phyloP scores from a whole-genome alignment of 2,329 filamentous ascomycete species.

The Cytospora piceae region DNA sequence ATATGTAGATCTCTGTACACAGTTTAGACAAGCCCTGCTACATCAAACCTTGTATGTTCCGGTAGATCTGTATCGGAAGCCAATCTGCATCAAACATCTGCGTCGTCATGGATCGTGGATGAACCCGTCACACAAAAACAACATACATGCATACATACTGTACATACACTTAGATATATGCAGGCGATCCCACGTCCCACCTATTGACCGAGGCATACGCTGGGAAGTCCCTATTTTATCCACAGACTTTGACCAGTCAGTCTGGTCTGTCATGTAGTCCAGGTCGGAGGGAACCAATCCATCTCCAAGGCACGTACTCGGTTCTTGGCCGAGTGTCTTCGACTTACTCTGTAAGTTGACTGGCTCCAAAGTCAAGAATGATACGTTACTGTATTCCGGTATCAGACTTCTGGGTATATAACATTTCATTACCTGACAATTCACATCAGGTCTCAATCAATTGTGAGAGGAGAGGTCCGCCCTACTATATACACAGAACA shows the following conservation, averaged over 20 bases:
- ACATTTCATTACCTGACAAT: slow-evolving; percentile 5
- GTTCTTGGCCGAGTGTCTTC: not conserved
- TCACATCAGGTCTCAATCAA: slow-evolving; percentile 17
- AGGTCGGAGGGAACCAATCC: not conserved
- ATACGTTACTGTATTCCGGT: not conserved
- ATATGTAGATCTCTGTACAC: not conserved
- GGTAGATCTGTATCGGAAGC: not conserved
- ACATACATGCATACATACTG: not conserved
- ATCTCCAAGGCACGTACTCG: not conserved
- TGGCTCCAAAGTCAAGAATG: not conserved
- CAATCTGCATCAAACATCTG: not conserved
- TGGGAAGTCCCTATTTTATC: not conserved
- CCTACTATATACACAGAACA: slow-evolving; percentile 22
- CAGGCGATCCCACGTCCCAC: not conserved
- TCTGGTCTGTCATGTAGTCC: not conserved
- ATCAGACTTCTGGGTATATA: not conserved
- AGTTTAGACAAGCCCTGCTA: not conserved
- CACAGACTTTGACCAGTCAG: not conserved
- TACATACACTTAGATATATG: no score
- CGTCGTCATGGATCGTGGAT: not conserved
- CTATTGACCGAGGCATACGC: not conserved
- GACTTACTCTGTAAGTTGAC: not conserved
- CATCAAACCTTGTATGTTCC: not conserved
- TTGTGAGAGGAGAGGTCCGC: slow-evolving; percentile 20
- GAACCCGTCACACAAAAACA: not conserved